These are phyloP conservation scores for Cladorrhinum sp. DNA, from an alignment of 2,329 filamentous ascomycete genomes.

Conservation along the genomic window DNA sequence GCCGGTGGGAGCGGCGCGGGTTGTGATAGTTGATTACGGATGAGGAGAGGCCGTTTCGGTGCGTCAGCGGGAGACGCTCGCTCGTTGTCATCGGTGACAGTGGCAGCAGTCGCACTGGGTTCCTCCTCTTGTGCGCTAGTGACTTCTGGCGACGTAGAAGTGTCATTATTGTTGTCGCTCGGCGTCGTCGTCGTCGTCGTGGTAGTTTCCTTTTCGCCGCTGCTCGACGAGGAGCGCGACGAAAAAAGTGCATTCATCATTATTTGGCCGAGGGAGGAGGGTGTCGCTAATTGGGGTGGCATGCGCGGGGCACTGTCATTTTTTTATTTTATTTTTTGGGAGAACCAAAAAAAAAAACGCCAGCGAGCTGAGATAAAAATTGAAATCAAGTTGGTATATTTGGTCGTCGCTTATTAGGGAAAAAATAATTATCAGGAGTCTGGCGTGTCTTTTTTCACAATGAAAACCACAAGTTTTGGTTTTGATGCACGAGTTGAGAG, in stretches of 20 bases:
- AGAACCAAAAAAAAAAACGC: too few relatives aligned
- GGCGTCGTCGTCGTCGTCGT: background rate
- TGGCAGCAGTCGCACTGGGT: background rate
- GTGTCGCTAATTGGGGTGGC: background rate
- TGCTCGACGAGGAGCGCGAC: slow-evolving; percentile 18
- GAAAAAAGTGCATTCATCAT: slow-evolving; percentile 42
- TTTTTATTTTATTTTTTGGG: background rate
- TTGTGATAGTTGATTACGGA: slow-evolving; percentile 23
- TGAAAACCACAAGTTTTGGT: background rate
- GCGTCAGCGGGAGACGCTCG: background rate
- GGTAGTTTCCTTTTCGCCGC: background rate
- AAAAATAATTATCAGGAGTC: background rate
- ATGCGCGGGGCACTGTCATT: background rate
- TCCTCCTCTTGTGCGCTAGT: too few relatives aligned
- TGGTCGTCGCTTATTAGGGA: too few relatives aligned
- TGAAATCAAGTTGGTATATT: too few relatives aligned
- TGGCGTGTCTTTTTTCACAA: background rate
- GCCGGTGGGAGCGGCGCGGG: slow-evolving; percentile 26
- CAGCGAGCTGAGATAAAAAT: background rate
- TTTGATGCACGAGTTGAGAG: background rate
- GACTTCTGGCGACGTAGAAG: background rate
- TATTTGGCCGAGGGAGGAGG: slow-evolving; percentile 10
- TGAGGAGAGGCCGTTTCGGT: slow-evolving; percentile 24
- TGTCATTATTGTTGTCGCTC: background rate
- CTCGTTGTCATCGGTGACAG: background rate